Conservation (phyloP, 2,329 filamentous ascomycete species). For the Nigrograna mackinnonii region DNA sequence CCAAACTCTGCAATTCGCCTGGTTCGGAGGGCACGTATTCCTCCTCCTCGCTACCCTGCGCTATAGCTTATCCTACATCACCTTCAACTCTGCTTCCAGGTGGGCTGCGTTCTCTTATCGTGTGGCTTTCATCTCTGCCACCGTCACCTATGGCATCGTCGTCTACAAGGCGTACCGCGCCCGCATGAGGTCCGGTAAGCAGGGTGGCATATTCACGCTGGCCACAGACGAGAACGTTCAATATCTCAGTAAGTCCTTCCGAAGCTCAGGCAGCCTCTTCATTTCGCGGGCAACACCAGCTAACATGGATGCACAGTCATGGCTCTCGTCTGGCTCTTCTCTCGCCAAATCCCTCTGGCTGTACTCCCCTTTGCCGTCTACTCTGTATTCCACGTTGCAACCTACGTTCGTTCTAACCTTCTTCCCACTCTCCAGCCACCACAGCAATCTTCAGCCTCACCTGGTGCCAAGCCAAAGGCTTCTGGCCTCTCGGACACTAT, state of each 20-base stretch:
- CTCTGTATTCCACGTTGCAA: slow-evolving; percentile 97
- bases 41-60: slow-evolving; percentile 82
- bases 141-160: slow-evolving; percentile 93
- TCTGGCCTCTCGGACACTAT: slow-evolving; percentile 78
- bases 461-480: slow-evolving; percentile 60
- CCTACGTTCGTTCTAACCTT: slow-evolving; percentile 91
- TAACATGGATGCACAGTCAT: slow-evolving; percentile 63
- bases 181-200: slow-evolving; percentile 74
- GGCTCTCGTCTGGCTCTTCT: slow-evolving; percentile 93
- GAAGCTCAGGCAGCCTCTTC: slow-evolving; percentile 1
- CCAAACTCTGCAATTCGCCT: slow-evolving; percentile 89
- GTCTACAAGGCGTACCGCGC: slow-evolving; percentile 97
- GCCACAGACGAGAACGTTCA: slow-evolving; percentile 94
- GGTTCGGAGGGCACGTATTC: slow-evolving; percentile 73
- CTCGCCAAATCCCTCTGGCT: slow-evolving; percentile 85
- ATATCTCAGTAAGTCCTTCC: slow-evolving; percentile 75
- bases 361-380: slow-evolving; percentile 95
- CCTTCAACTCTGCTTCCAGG: slow-evolving; percentile 81
- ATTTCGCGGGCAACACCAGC: slow-evolving; percentile 9
- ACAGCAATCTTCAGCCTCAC: slow-evolving; percentile 51
- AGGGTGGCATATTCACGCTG: slow-evolving; percentile 66
- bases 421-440: slow-evolving; percentile 83
- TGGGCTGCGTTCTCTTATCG: slow-evolving; percentile 87
- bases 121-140: slow-evolving; percentile 84
- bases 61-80: slow-evolving; percentile 83